phyloP scores from a whole-genome alignment of 73 alveolate species.

The Tetrahymena elliotti region DNA sequence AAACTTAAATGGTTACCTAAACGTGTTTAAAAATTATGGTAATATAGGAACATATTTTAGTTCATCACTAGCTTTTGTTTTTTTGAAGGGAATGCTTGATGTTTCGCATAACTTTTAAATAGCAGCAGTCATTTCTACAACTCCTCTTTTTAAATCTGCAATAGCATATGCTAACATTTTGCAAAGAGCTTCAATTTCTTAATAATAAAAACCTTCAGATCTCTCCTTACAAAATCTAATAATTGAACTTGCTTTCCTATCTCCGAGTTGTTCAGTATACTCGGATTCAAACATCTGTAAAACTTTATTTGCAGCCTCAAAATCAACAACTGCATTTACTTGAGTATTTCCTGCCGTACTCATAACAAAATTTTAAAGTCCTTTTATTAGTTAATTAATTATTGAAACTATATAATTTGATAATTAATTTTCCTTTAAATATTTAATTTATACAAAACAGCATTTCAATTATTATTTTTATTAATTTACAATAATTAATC shows the following conservation, averaged over 20 bases:
- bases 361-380: neutral
- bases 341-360: neutral
- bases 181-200: constrained; percentile 22
- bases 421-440: neutral
- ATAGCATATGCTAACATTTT: constrained; percentile 18
- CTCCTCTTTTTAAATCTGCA: constrained; percentile 20
- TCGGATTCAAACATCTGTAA: constrained; percentile 33
- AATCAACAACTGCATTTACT: neutral
- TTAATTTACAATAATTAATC: neutral
- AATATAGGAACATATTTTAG: constrained; percentile 36
- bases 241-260: constrained; percentile 29
- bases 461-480: neutral
- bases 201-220: constrained; percentile 22
- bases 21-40: constrained; percentile 7
- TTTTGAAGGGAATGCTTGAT: constrained; percentile 25
- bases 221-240: constrained; percentile 36
- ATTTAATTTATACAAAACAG: neutral
- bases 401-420: neutral
- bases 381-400: neutral
- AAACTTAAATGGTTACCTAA: neutral
- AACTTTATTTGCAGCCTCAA: constrained; percentile 13
- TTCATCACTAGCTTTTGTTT: constrained; percentile 31
- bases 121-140: constrained; percentile 21
- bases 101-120: constrained; percentile 40
- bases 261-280: constrained; percentile 21